A percentile compares a stretch with the other conserved stretches of the same genome.
These are phyloP conservation scores for Annulohypoxylon moriforme DNA, from an alignment of 495 filamentous ascomycete species.

Conservation along the genomic window DNA sequence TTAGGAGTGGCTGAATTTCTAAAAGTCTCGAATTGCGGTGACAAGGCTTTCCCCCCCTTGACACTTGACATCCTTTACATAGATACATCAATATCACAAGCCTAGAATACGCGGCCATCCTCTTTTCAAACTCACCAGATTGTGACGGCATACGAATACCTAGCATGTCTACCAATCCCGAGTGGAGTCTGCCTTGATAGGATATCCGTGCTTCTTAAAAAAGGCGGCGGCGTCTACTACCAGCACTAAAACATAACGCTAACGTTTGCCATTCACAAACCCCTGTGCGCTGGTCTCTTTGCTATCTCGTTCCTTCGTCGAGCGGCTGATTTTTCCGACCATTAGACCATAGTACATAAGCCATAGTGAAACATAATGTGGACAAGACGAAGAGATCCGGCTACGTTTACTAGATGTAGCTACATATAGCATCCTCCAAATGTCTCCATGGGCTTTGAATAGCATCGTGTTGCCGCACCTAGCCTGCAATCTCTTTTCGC, in stretches of 20 bases:
- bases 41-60: conserved; percentile 20
- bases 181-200: conserved; percentile 37
- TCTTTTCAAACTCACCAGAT: conserved; percentile 10
- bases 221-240: conserved; percentile 37
- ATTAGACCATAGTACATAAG: neutral
- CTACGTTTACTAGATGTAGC: conserved; percentile 5
- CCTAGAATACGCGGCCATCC: conserved; percentile 24
- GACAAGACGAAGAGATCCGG: conserved; percentile 1
- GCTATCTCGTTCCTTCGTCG: neutral
- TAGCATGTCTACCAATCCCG: neutral
- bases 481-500: conserved; percentile 24
- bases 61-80: neutral
- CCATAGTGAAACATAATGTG: conserved; percentile 17
- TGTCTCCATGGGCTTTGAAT: conserved; percentile 20
- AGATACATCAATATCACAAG: conserved; percentile 16
- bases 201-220: conserved; percentile 34
- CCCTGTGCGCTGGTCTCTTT: conserved; percentile 11
- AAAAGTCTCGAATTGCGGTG: conserved; percentile 42
- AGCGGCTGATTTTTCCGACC: conserved; percentile 20
- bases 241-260: conserved; percentile 35
- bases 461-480: conserved; percentile 24
- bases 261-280: conserved; percentile 26
- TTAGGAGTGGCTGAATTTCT: conserved; percentile 30
- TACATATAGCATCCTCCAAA: conserved; percentile 21
- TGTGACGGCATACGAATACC: conserved; percentile 20